Base-by-base conservation (phyloP, 2,329 filamentous ascomycete genomes). In the Rutstroemia sp. region DNA sequence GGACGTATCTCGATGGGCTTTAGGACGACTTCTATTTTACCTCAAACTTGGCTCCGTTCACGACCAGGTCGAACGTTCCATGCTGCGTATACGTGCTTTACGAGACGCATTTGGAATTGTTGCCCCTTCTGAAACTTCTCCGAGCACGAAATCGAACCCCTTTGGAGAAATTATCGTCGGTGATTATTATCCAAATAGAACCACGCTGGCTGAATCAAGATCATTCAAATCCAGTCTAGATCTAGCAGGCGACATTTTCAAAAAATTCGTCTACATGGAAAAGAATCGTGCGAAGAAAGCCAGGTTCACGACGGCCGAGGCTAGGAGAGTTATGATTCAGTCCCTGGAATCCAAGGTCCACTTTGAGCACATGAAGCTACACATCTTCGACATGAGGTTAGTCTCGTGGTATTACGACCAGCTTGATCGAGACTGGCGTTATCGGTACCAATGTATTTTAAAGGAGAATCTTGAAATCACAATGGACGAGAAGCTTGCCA, bases 1-100 rank as follows among this genome's bases (percentile, higher is more conserved):
- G 5, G 54, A 54, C 38, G 21, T 60, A 9, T 56, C 59, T 46
- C 56, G 56, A 27, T 58, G 52, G 23, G 45, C 56, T 23, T 18
- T 66, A 23, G 55, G 57, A 8, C 59, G 53, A 21, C 25, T 66
- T 45, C 49, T 66, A 21, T 56, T 57, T n/a, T 54, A 56, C 19
- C 55, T 66, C 56, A 54, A 52, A 10, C 34, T 65, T 25, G 57
- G 54, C 12, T 59, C 59, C 42, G 19, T 60, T 12, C 51, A 51
- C 16, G 61, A 64, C 39, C 41, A 52, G 21, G 41, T 60, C 19
- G 53, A 60, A 5, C 52, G 57, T n/a, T 54, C 55, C 44, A 27
- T 38, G 9, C 14, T 42, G 16, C 39, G 53, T 3, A 6, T 45
- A 39, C 27, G 19, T 44, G 30, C 38, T 3, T 16, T 56, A 23